Percentiles rank a stretch among this genome's conserved stretches.
Conservation (phyloP, 1,284 basidiomycete species). For the Pyrrhoderma noxium region DNA sequence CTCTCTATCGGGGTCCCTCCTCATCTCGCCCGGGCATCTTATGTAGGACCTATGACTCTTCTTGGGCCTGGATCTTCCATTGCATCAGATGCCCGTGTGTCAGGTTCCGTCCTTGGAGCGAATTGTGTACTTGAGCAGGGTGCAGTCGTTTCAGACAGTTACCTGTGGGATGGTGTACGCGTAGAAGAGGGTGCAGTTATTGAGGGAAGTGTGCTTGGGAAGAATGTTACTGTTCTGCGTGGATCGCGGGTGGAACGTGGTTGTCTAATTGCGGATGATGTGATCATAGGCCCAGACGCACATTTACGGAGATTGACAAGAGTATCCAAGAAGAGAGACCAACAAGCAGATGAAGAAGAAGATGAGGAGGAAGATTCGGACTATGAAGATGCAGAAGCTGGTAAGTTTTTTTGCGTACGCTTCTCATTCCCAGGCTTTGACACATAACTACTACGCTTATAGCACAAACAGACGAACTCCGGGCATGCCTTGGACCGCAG, state of each 20-base stretch:
- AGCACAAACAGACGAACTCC: conserved; percentile 37
- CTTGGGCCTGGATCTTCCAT: conserved; percentile 70
- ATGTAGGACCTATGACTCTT: conserved; percentile 75
- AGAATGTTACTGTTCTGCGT: conserved; percentile 65
- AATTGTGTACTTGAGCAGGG: conserved; percentile 63
- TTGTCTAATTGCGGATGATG: conserved; percentile 75
- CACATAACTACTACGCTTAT: conserved; percentile 3
- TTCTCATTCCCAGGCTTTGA: neutral
- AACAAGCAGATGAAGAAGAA: conserved; percentile 25
- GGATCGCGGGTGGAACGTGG: conserved; percentile 57
- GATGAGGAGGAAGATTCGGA: conserved; percentile 34
- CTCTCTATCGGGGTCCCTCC: conserved; percentile 38
- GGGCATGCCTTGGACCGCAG: conserved; percentile 45
- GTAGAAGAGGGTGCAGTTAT: conserved; percentile 76
- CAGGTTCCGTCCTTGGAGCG: conserved; percentile 69
- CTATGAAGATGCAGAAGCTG: conserved; percentile 53
- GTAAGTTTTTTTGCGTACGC: conserved; percentile 32
- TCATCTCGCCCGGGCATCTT: conserved; percentile 46
- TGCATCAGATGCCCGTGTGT: conserved; percentile 54
- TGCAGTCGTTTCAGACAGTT: conserved; percentile 63
- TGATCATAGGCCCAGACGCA: conserved; percentile 71
- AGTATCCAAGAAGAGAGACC: conserved; percentile 45
- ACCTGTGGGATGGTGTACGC: conserved; percentile 74
- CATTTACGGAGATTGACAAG: conserved; percentile 63
- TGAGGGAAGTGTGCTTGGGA: conserved; percentile 73